Conservation (phyloP, 345 rosid species). For the Triadica sebifera region DNA sequence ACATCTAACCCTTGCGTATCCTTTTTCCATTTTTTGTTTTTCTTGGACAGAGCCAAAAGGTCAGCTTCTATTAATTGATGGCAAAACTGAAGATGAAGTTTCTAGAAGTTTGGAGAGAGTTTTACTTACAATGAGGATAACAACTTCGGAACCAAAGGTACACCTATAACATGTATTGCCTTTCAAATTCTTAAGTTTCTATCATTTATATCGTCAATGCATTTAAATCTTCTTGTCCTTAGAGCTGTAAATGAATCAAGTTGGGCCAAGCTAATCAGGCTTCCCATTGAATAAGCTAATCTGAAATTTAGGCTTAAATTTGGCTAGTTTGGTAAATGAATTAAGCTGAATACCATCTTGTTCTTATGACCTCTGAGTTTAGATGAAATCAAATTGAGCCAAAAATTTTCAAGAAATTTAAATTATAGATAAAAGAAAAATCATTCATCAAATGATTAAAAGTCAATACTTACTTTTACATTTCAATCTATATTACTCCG, state of each 20-base stretch:
- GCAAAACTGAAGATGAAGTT: slow-evolving; percentile 88
- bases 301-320: neutral
- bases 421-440: neutral
- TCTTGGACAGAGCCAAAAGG: slow-evolving; percentile 81
- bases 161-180: neutral
- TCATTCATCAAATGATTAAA: neutral
- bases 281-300: no score
- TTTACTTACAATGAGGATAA: slow-evolving; percentile 90
- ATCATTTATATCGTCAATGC: slow-evolving; percentile 5
- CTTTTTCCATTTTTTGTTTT: neutral
- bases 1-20: neutral
- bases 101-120: slow-evolving; percentile 87
- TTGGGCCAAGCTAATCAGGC: neutral
- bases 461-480: neutral
- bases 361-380: neutral
- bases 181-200: slow-evolving; percentile 13
- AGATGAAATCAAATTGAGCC: neutral
- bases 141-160: slow-evolving; percentile 93
- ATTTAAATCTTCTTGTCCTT: neutral
- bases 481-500: no score
- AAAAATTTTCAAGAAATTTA: neutral
- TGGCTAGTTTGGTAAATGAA: neutral
- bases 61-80: slow-evolving; percentile 91
- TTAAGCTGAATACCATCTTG: neutral
- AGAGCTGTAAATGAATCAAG: neutral